phyloP scores from a whole-genome alignment of 2,329 filamentous ascomycete species.

The Alternaria sp. region DNA sequence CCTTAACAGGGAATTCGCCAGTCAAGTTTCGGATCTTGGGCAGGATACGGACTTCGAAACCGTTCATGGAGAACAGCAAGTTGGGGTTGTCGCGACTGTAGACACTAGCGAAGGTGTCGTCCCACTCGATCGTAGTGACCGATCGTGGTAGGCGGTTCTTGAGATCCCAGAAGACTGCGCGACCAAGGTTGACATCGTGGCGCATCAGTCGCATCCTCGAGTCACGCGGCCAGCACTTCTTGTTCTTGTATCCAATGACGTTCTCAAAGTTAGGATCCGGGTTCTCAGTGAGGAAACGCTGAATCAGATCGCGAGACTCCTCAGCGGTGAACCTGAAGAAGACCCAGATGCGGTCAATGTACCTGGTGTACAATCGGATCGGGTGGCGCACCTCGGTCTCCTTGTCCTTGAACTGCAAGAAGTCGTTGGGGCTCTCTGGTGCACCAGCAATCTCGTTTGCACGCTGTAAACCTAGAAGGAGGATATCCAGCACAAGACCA shows the following conservation, averaged over 20 bases:
- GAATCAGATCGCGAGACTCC: constrained; percentile 93
- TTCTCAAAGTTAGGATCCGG: constrained; percentile 99
- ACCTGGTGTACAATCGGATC: constrained; percentile 95
- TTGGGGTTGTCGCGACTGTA: constrained; percentile 99
- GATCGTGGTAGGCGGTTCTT: constrained; percentile 96
- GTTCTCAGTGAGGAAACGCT: constrained; percentile 96
- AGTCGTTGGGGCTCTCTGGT: constrained; percentile 93
- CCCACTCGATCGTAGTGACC: constrained; percentile 97
- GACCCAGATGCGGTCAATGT: constrained; percentile 98
- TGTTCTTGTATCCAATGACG: constrained; percentile 98
- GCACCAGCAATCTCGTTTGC: constrained; percentile 98
- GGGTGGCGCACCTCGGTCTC: constrained; percentile 93
- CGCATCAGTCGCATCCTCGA: constrained; percentile 98
- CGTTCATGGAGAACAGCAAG: constrained; percentile 94
- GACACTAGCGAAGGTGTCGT: constrained; percentile 96
- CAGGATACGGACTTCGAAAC: constrained; percentile 94
- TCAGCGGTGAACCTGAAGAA: constrained; percentile 94
- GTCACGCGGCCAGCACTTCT: constrained; percentile 99
- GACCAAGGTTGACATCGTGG: constrained; percentile 95
- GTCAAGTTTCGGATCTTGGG: constrained; percentile 95
- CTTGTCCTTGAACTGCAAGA: constrained; percentile 93
- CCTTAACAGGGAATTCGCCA: constrained; percentile 96
- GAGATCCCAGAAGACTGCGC: constrained; percentile 98
- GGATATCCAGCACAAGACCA: constrained; percentile 89
- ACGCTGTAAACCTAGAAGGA: constrained; percentile 89